Evolutionary conservation across 805 yeast genomes (phyloP), one percentile per base, ranked within the genome.

Genomic region (Ogataea pini): DNA sequence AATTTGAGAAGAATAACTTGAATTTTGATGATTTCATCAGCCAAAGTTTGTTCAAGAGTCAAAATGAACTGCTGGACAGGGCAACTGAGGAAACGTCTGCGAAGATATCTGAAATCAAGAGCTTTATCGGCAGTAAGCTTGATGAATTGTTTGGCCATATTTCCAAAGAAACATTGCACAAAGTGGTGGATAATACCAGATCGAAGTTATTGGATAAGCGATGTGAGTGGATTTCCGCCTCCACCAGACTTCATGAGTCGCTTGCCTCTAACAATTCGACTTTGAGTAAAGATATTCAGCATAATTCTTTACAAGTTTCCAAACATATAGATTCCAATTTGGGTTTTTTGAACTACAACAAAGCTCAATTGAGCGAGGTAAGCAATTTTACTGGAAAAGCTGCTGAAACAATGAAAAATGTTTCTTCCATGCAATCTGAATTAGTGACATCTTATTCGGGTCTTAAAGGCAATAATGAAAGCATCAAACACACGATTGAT

Each of bases 331-430:
- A 53, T 8, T 42, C 60, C 4, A 50, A 39, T 14, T 18, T 49
- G 7, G 56, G 56, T 2, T 50, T 50, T 17, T 34, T 56, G 36
- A 54, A 51, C 29, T 52, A 51, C 46, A 50, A 54, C 22, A 46
- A 36, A 17, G 50, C 53, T 29, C 48, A 48, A 24, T 14, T 53
- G 13, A 33, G 44, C 18, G 47, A 49, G 14, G 20, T 53, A 18
- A 36, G 25, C 20, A 42, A 7, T 19, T 36, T 28, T 20, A 19
- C 44, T n/a, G 20, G 25, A 5, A 17, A 29, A 13, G 20, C 38
- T 7, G 13, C 46, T 2, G 24, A 19, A 7, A 29, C 24, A 14
- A 14, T 33, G 12, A 19, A 12, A 2, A 18, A 43, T 13, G 39
- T 29, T 7, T n/a, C 25, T 9, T 22, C 32, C 3, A 13, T 37